Percentiles rank a stretch among this genome's conserved stretches.
These are phyloP conservation scores for Xylaria sp. DNA, from an alignment of 2,329 filamentous ascomycete species.

Conservation along the genomic window DNA sequence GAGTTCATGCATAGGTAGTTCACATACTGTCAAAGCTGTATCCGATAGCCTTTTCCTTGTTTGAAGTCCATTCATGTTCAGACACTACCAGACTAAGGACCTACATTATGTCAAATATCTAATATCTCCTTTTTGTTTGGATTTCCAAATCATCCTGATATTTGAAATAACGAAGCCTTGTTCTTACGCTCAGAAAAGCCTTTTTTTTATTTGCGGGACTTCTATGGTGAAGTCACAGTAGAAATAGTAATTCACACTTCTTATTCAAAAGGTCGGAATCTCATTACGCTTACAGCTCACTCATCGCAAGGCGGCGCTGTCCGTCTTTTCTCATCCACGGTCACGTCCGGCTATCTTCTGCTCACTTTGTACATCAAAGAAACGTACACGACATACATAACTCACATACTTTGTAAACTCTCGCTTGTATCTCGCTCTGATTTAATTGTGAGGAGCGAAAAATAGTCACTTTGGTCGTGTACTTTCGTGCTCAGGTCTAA, in stretches of 20 bases:
- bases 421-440: slow-evolving; percentile 1
- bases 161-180: background rate
- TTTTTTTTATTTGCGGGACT: background rate
- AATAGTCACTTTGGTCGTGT: background rate
- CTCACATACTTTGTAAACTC: slow-evolving; percentile 10
- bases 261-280: background rate
- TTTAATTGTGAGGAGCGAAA: background rate
- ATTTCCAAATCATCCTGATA: background rate
- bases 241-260: background rate
- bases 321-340: slow-evolving; percentile 14
- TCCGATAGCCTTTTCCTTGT: background rate
- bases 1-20: slow-evolving; percentile 24
- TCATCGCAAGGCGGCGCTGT: slow-evolving; percentile 23
- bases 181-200: background rate
- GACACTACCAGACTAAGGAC: background rate
- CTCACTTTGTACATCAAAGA: slow-evolving; percentile 1
- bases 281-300: slow-evolving; percentile 4
- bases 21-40: background rate
- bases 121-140: too few species aligned
- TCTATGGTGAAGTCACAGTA: background rate
- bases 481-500: background rate
- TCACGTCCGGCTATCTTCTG: background rate
- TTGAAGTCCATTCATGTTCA: background rate
- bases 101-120: background rate
- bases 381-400: slow-evolving; percentile 8